Evolutionary conservation across 2,329 filamentous ascomycete species (phyloP), one percentile per base, ranked within the genome.

Genomic region (Xylariaceae sp.): DNA sequence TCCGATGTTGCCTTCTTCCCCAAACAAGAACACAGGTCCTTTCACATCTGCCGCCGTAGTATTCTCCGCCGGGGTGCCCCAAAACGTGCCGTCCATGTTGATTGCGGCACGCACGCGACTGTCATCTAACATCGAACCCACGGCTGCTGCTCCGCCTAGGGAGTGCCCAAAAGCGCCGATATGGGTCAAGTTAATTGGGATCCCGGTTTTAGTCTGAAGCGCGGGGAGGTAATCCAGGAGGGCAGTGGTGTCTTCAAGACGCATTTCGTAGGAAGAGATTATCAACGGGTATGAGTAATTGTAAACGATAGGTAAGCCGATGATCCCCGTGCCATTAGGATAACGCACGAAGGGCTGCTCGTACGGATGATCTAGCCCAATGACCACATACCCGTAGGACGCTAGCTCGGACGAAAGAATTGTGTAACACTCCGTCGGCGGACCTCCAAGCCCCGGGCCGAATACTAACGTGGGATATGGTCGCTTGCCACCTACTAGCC

Each of bases 281-380:
- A 54, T 32, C 7, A 56, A 57, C 1, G 48, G 20, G 18, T 50
- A 45, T 2, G 52, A 49, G 3, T 37, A 21, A 7, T 51, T 51
- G 44, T 51, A 55, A 3, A 44, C 47, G 7, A 46, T 48, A 1
- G 60, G 51, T 5, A 63, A 52, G 2, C 66, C 62, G 14, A 54
- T 53, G 14, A 66, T 29, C n/a, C 55, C 64, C 0, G 66, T 69
- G 5, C 65, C 64, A 21, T 68, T 67, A 1, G 67, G 65, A 2
- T 54, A 69, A 3, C 62, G 48, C 19, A 69, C 41, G 51, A 68
- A 68, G 0, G 65, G 65, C 53, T 68, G 66, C 62, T 68, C 63
- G 23, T 60, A 64, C 7, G 62, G 52, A 40, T 69, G 66, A 26
- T 68, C 65, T 20, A 61, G 40, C 18, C 57, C 63, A 40, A 56